Conservation (phyloP, 306 rosid species). For the Canavalia gladiata region DNA sequence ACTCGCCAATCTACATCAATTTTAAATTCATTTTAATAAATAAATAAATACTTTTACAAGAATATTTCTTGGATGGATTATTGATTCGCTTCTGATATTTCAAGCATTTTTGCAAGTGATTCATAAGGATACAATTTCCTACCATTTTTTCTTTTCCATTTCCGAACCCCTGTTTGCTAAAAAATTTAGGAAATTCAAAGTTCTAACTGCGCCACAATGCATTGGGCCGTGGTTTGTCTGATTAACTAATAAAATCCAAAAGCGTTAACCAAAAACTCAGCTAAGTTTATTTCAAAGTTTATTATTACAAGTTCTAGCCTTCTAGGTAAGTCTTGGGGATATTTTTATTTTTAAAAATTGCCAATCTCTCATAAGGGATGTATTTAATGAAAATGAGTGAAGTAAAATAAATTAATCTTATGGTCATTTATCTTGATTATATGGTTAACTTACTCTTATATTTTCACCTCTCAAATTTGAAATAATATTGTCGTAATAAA, state of each 20-base stretch:
- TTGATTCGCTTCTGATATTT: conserved; percentile 14
- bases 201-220: not conserved
- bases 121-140: not conserved
- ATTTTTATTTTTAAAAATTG: no score
- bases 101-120: not conserved
- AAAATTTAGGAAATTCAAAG: not conserved
- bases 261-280: not conserved
- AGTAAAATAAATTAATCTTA: no score
- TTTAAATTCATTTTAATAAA: not conserved
- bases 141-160: not conserved
- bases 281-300: no score
- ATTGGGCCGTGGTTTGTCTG: not conserved
- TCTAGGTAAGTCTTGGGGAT: no score
- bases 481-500: no score
- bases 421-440: no score
- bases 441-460: no score
- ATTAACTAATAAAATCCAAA: not conserved
- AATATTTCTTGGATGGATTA: not conserved
- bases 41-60: conserved; percentile 14
- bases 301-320: no score
- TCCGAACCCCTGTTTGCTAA: not conserved
- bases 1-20: conserved; percentile 76
- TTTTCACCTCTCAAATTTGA: no score
- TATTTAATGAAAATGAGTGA: no score
- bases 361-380: no score